These are phyloP conservation scores for Chrysanthemum lavandulifolium DNA, from an alignment of 129 eudicot genomes.

Conservation along the genomic window DNA sequence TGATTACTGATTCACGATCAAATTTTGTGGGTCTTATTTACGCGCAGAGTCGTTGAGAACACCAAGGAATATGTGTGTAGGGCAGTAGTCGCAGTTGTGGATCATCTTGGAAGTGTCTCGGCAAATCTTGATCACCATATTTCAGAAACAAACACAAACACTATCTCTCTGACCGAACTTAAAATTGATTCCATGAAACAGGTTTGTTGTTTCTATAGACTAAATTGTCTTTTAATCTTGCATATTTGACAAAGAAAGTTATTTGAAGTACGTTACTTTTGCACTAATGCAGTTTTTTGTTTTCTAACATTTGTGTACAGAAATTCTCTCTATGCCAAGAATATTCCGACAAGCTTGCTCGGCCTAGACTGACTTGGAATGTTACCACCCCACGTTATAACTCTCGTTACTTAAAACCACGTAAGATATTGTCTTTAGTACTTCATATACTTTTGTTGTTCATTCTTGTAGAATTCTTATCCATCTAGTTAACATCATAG, in stretches of 20 bases:
- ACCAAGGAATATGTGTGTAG: constrained; percentile 65
- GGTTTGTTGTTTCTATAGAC: constrained; percentile 26
- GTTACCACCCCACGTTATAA: constrained; percentile 39
- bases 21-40: background rate
- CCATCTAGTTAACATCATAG: background rate
- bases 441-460: background rate
- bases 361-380: constrained; percentile 40
- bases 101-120: constrained; percentile 75
- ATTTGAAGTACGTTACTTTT: background rate
- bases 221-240: no score
- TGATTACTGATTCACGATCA: no score
- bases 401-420: constrained; percentile 56
- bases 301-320: constrained; percentile 19
- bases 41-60: constrained; percentile 56
- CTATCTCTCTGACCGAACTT: constrained; percentile 40
- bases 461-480: background rate
- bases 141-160: constrained; percentile 19
- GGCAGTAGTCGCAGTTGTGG: constrained; percentile 74
- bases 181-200: constrained; percentile 50
- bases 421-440: constrained; percentile 28
- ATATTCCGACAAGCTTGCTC: constrained; percentile 53
- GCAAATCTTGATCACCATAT: constrained; percentile 52
- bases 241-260: background rate
- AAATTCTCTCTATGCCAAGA: constrained; percentile 51
- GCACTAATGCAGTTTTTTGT: background rate